phyloP scores from a whole-genome alignment of 1,284 basidiomycete genomes.

The Malassezia yamatoensis region DNA sequence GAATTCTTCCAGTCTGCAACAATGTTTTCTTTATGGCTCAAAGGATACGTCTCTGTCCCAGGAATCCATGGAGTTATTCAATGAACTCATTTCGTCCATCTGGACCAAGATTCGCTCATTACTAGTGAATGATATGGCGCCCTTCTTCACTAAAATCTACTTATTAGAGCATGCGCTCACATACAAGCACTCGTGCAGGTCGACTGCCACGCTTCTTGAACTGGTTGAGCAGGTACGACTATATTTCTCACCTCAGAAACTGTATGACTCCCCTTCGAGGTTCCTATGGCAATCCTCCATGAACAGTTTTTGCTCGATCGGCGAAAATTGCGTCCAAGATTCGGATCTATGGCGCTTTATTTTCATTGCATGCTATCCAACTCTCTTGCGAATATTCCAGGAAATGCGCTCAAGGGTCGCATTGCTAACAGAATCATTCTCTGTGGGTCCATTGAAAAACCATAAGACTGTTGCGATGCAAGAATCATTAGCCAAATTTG shows the following conservation, averaged over 20 bases:
- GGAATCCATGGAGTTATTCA: not conserved
- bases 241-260: not conserved
- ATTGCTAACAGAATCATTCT: not conserved
- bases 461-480: not conserved
- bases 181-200: not conserved
- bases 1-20: not conserved
- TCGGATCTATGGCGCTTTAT: conserved; percentile 13
- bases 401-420: conserved; percentile 3
- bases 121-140: conserved; percentile 12
- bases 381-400: conserved; percentile 2
- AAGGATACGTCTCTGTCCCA: not conserved
- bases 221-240: not conserved
- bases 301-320: not conserved
- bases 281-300: conserved; percentile 3
- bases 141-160: conserved; percentile 9
- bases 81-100: not conserved
- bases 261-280: not conserved
- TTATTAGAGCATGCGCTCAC: conserved; percentile 9
- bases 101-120: conserved; percentile 6
- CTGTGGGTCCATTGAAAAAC: not conserved
- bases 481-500: not conserved
- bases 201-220: not conserved
- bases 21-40: not conserved
- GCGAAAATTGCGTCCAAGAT: conserved; percentile 2
- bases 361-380: conserved; percentile 3